Evolutionary conservation across 2,329 filamentous ascomycete genomes (phyloP), one percentile per base, ranked within the genome.

Genomic region (Acarospora socialis): DNA sequence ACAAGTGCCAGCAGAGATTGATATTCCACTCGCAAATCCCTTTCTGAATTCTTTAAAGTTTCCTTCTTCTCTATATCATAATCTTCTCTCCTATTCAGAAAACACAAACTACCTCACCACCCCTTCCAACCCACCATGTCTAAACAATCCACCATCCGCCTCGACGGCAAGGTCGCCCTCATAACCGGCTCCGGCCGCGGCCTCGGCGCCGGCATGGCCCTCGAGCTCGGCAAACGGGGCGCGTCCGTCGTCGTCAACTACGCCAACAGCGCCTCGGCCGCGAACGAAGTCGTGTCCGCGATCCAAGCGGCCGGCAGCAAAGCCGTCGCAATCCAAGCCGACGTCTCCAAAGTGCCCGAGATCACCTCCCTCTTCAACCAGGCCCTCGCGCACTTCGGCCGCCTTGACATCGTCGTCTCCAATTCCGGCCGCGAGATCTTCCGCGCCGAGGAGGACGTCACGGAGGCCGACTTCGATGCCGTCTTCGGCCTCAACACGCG

Each of bases 351-450:
- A 38, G 67, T 77, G 27, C 53, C 65, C 37, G 62, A 81, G 54
- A 81, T 74, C 43, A 62, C 66, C 33, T 54, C 56, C 37, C 59
- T 81, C 44, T 78, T 81, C 60, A 63, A 68, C 35, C 54, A 76
- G 48, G 73, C 73, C 33, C 61, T 73, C 40, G 57, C 60, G 44
- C 61, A 69, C 52, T 81, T 73, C 49, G 75, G 75, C 53, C 66
- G 70, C 53, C 63, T 81, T 48, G 63, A 80, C 57, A 76, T 81
- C 44, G 75, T 76, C 47, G 72, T 70, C 63, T 77, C 70, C 49
- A 80, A 80, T 64, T 72, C 68, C 27, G 75, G 66, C 42, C 66
- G 41, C 2, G 48, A 50, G 37, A 51, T 47, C 29, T 52, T 50
- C 25, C n/a, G n/a, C n/a, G n/a, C n/a, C n/a, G n/a, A n/a, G n/a